phyloP scores from a whole-genome alignment of 805 yeast genomes.

The Saccharomycopsis amapae region DNA sequence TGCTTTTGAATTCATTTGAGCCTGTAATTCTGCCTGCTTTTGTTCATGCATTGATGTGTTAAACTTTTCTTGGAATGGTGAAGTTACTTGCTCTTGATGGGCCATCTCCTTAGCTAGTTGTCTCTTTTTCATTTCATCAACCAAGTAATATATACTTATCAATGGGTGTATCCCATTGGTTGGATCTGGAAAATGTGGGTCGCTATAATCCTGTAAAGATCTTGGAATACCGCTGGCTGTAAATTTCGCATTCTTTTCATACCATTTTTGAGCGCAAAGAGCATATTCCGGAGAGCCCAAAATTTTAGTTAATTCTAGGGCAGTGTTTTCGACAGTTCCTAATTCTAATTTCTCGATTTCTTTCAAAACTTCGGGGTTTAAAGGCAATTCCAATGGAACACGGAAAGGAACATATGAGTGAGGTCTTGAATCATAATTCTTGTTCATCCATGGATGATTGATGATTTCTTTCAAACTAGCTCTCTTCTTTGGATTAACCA shows the following conservation, averaged over 20 bases:
- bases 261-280: conserved; percentile 58
- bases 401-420: conserved; percentile 71
- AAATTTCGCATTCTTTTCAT: conserved; percentile 31
- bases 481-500: conserved; percentile 78
- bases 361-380: conserved; percentile 57
- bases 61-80: conserved; percentile 10
- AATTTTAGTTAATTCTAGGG: conserved; percentile 48
- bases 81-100: conserved; percentile 8
- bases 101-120: conserved; percentile 50
- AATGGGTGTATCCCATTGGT: conserved; percentile 84
- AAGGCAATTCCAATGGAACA: conserved; percentile 62
- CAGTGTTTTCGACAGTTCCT: conserved; percentile 54
- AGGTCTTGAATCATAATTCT: conserved; percentile 73
- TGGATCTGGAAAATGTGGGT: conserved; percentile 52
- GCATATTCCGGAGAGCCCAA: conserved; percentile 62
- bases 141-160: conserved; percentile 78
- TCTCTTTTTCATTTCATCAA: conserved; percentile 74
- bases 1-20: conserved; percentile 25
- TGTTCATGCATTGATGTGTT: not conserved
- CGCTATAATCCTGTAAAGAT: conserved; percentile 17
- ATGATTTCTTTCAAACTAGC: conserved; percentile 74
- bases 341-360: conserved; percentile 77
- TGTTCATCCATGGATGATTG: conserved; percentile 90
- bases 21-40: conserved; percentile 11
- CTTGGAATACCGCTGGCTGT: conserved; percentile 7